A percentile compares a stretch with the other conserved stretches of the same genome.
Evolutionary conservation across 257 asterid species (phyloP).

Genomic region (Solanum ossicruentum): DNA sequence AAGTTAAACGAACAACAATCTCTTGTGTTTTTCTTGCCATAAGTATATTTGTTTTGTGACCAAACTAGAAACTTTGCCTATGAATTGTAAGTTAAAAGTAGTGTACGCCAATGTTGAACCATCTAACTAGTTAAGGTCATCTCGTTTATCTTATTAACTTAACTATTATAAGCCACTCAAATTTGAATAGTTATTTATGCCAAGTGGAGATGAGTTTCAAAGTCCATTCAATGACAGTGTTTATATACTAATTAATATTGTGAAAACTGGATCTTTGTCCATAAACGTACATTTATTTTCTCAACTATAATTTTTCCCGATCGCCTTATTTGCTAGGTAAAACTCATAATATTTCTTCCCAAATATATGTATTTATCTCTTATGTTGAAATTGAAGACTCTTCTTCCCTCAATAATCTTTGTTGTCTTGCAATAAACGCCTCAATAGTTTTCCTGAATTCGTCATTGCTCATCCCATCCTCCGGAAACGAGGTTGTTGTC

Average conservation of each 20-base stretch:
- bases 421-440: constrained; percentile 72
- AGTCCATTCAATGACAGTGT: no score
- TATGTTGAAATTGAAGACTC: constrained; percentile 10
- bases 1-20: no score
- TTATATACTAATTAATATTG: not conserved
- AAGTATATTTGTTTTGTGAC: no score
- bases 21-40: no score
- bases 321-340: not conserved
- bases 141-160: no score
- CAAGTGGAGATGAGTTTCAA: no score
- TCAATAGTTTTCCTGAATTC: constrained; percentile 66
- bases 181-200: no score
- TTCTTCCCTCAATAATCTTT: constrained; percentile 60
- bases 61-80: no score
- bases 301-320: not conserved
- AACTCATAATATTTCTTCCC: not conserved
- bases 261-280: not conserved
- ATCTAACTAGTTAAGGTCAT: not conserved
- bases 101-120: not conserved
- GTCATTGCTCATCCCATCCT: constrained; percentile 58
- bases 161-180: no score
- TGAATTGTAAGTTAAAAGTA: no score
- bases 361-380: not conserved
- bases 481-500: not conserved
- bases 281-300: not conserved